A percentile compares a stretch with the other conserved stretches of the same genome.
phyloP scores from a whole-genome alignment of 371 early-diverging fungal genomes.

The Saksenaea oblongispora region DNA sequence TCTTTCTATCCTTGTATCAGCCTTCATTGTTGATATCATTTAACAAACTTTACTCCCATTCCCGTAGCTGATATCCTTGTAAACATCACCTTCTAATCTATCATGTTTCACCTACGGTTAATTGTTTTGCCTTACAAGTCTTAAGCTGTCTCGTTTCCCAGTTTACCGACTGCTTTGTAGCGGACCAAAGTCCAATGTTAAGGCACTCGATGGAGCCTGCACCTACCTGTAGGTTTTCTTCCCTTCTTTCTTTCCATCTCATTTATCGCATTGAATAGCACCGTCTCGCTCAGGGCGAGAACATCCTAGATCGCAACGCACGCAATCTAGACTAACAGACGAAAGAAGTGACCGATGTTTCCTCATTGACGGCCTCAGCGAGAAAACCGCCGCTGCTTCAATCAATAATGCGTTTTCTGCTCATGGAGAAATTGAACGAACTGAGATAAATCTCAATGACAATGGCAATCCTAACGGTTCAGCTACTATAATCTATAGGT shows the following conservation, averaged over 20 bases:
- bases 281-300: background rate
- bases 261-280: background rate
- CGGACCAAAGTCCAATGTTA: background rate
- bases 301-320: background rate
- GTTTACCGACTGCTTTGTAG: background rate
- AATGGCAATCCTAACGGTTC: conserved; percentile 14
- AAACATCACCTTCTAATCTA: no score
- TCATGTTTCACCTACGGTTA: background rate
- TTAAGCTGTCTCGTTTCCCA: background rate
- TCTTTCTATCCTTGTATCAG: no score
- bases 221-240: background rate
- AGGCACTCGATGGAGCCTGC: background rate
- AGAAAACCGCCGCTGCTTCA: conserved; percentile 15
- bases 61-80: no score
- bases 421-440: conserved; percentile 18
- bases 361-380: conserved; percentile 11
- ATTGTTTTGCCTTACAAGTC: background rate
- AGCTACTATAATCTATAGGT: conserved; percentile 22
- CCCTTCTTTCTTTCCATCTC: background rate
- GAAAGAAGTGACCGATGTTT: conserved; percentile 12
- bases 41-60: no score
- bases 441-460: conserved; percentile 19
- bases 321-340: background rate
- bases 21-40: no score
- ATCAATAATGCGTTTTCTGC: conserved; percentile 17